Evolutionary conservation across 768 basidiomycete species (phyloP), one percentile per base, ranked within the genome.

Genomic region (Mycena galopus): DNA sequence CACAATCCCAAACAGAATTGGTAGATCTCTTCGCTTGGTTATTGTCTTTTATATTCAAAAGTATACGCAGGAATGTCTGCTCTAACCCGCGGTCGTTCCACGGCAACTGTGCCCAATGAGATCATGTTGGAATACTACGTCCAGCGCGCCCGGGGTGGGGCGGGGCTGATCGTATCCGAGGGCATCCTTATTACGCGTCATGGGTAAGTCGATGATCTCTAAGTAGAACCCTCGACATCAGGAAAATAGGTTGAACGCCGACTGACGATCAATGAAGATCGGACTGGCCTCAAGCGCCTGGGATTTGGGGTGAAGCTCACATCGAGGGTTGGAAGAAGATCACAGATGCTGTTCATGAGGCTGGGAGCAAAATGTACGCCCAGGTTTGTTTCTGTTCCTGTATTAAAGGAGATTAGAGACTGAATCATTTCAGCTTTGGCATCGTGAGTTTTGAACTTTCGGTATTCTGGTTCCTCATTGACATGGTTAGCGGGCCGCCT

Each of bases 121-220:
- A 59, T 79, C 57, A 84, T 80, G 76, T 72, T 69, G 19, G 79
- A 84, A 68, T 84, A 85, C 72, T 86, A 85, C 67, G 71, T 61
- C 14, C 84, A 85, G 67, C 82, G 85, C 14, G 84, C 83, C 6
- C 63, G 59, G 8, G 82, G 82, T 2, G 83, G 82, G 27, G 81
- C 81, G 6, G 82, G 84, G 4, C 75, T 85, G 23, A 81, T 84
- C 56, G 72, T 81, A 11, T 78, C 82, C 4, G 81, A 84, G 57
- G 81, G 79, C 5, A 77, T 74, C 4, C 67, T 83, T n/a, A 76
- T 82, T 30, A 50, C 67, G 23, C 81, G 75, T 23, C 82, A 82
- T 75, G 82, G 80, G 80, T 80, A n/a, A n/a, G n/a, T n/a, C n/a
- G n/a, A 59, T 6, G 33, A 58, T 16, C 7, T 30, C 16, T 30